Base-by-base conservation (phyloP, 176 grass and related monocot genomes). In the Bromus sterilis region DNA sequence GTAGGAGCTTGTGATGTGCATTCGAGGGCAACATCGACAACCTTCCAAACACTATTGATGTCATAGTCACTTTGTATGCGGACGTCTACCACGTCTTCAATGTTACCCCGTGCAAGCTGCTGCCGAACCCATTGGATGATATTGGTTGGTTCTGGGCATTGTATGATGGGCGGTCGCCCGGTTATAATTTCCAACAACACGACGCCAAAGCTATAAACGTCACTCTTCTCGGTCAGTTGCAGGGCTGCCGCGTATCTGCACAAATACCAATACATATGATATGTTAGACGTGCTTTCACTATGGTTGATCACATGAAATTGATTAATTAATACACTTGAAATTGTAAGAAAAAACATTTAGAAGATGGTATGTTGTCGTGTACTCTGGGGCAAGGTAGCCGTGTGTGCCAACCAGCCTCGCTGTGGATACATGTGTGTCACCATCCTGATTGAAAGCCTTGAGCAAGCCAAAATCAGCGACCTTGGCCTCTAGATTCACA, bases 391-490 rank as follows among this genome's bases (percentile, higher is more conserved):
- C 91, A 14, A 94, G 11, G 11, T 94, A 94, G 83, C 91, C 91
- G 0, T 4, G 28, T 26, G 91, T 94, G 41, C 90, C 93, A 13
- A 84, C 76, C 0, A 88, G 1, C 1, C 36, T 36, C 0, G 36
- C 64, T 1, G 83, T 84, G 11, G 90, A 93, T 10, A 89, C 71
- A 24, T 88, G 84, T 4, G 83, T 91, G 26, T 40, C 56, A 14
- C 53, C 13, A 2, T 71, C 72, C 1, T 7, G 16, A 18, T 25
- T 20, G 30, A 90, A 84, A 59, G 88, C 65, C 80, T 82, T 96
- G 1, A 86, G 40, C 24, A 93, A 11, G 10, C 93, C 93, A 79
- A 96, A 96, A 66, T 96, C 93, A 4, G 93, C 87, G 11, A 96
- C 86, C 75, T 91, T 96, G 6, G 93, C 93, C 80, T 93, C 80